These are phyloP conservation scores for Kodamaea sp. DNA, from an alignment of 1,139 yeast species.

Conservation along the genomic window DNA sequence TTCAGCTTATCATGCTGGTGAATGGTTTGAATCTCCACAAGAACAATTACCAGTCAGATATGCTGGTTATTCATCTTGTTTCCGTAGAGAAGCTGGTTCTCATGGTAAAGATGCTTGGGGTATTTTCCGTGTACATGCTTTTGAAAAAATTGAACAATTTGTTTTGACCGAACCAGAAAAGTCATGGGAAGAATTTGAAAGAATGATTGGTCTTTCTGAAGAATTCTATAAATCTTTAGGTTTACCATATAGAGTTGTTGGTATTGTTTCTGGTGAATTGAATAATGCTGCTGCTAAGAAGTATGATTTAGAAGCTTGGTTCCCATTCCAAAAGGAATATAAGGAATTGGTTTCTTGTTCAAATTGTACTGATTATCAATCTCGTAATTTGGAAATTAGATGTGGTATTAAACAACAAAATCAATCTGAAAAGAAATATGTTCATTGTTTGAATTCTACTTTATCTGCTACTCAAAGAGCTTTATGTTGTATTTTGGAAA, in stretches of 20 bases:
- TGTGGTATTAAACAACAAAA: slow-evolving; percentile 96
- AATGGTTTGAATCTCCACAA: slow-evolving; percentile 97
- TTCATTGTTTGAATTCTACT: slow-evolving; percentile 96
- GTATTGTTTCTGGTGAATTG: slow-evolving; percentile 96
- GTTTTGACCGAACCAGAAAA: slow-evolving; percentile 95
- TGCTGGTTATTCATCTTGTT: slow-evolving; percentile 97
- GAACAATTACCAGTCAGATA: slow-evolving; percentile 95
- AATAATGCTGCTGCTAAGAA: slow-evolving; percentile 99
- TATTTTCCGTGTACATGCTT: slow-evolving; percentile 97
- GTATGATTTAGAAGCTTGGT: slow-evolving; percentile 99
- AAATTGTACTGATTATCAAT: slow-evolving; percentile 98
- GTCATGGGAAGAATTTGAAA: slow-evolving; percentile 95
- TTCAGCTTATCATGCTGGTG: slow-evolving; percentile 95
- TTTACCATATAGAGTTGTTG: slow-evolving; percentile 94
- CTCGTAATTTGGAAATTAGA: slow-evolving; percentile 96
- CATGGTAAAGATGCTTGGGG: slow-evolving; percentile 99
- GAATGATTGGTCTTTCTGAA: slow-evolving; percentile 88
- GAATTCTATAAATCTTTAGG: slow-evolving; percentile 90
- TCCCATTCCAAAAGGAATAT: slow-evolving; percentile 98
- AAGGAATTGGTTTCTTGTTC: slow-evolving; percentile 98
- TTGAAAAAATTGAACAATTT: slow-evolving; percentile 97
- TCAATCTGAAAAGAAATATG: slow-evolving; percentile 95
- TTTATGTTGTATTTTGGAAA: slow-evolving; percentile 92
- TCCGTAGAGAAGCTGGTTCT: slow-evolving; percentile 99
- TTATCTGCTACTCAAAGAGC: slow-evolving; percentile 98